phyloP scores from a whole-genome alignment of 495 filamentous ascomycete genomes.

The Penicillium cataractarum region DNA sequence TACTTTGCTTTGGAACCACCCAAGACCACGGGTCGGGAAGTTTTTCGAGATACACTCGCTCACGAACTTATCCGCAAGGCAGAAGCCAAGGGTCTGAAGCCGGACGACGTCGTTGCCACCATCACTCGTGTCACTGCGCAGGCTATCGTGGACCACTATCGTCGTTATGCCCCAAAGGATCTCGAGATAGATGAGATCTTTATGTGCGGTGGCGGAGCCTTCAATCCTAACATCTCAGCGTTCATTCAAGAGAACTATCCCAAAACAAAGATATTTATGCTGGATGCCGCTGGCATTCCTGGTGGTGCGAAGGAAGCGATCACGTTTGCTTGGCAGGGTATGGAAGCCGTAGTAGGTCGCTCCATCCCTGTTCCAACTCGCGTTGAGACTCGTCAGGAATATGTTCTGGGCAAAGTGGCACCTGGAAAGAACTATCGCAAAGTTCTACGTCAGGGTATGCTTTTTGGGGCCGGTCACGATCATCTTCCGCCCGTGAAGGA shows the following conservation, averaged over 20 bases:
- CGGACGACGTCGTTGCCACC: constrained; percentile 56
- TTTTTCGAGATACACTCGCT: constrained; percentile 58
- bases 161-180: constrained; percentile 50
- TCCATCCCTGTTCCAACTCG: constrained; percentile 54
- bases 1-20: constrained; percentile 56
- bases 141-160: constrained; percentile 59
- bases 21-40: constrained; percentile 62
- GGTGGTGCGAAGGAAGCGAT: constrained; percentile 61
- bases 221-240: constrained; percentile 57
- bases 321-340: constrained; percentile 59
- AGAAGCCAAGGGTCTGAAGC: constrained; percentile 43
- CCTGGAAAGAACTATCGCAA: constrained; percentile 58
- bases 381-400: constrained; percentile 52
- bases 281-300: constrained; percentile 58
- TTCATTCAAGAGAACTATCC: constrained; percentile 55
- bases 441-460: constrained; percentile 52
- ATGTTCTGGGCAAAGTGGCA: constrained; percentile 55
- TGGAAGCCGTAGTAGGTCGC: constrained; percentile 56
- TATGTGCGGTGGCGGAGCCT: constrained; percentile 60
- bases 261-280: constrained; percentile 52
- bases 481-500: constrained; percentile 53
- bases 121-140: constrained; percentile 61
- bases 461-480: constrained; percentile 49
- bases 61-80: constrained; percentile 51
- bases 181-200: constrained; percentile 58